Evolutionary conservation across 768 basidiomycete species (phyloP), one percentile per base, ranked within the genome.

Genomic region (Mrakia blollopis): DNA sequence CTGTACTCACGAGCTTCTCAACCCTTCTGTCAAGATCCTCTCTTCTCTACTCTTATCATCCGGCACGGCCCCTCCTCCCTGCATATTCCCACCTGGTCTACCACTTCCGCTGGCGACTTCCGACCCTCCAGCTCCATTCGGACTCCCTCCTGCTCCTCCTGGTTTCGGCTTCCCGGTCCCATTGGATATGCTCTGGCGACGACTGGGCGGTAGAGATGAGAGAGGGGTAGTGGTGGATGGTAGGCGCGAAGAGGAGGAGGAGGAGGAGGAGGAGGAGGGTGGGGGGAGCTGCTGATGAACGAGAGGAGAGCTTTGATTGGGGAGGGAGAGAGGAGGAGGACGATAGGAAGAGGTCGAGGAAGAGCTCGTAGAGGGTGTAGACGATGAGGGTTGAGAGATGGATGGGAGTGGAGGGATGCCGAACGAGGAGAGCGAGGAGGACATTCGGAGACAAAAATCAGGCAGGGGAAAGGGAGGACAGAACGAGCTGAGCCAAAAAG

Each of bases 81-180:
- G 7, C 37, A 6, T 13, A 13, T n/a, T 21, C 35, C 11, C 18
- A 21, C 37, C 14, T 68, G 65, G 37, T 39, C 65, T 9, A 25
- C 65, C 65, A 23, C 65, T 68, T 39, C 65, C 65, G n/a, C 65
- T 68, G 11, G 65, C 65, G 39, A 68, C 35, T 11, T 23, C 37
- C 18, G 37, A 39, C 39, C 65, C 65, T n/a, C 65, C 65, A 68
- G 65, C 63, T 21, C 63, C 65, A 39, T 41, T 68, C 39, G 39
- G 16, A 10, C 25, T n/a, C 44, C 44, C 44, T 44, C 5, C 44
- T 25, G 23, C 32, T 9, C 44, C 44, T 44, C 5, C 44, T 25
- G 23, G 62, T 9, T 37, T 0, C 2, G 35, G 3, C 65, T 44
- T 68, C 25, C 57, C 57, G 5, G 57, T 25, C 57, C 25, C 57